Evolutionary conservation across 306 rosid species (phyloP).

Genomic region (Pachyrhizus erosus): DNA sequence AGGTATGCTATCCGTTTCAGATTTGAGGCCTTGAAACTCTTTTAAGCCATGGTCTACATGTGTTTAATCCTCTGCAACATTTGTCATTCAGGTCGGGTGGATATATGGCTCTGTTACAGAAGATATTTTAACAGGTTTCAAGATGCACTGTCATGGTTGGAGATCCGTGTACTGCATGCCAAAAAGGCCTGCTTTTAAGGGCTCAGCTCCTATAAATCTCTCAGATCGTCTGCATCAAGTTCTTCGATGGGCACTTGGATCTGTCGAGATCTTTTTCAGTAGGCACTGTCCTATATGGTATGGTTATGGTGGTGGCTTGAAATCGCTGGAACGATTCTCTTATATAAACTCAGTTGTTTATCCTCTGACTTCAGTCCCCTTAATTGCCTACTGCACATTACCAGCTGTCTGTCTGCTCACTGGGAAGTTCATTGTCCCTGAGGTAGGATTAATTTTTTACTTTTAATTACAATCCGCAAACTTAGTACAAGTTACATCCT

Average conservation of each 20-base stretch:
- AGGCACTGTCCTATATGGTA: constrained; percentile 95
- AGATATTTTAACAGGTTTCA: constrained; percentile 91
- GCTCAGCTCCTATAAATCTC: constrained; percentile 93
- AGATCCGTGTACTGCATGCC: constrained; percentile 95
- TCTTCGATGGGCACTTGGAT: constrained; percentile 95
- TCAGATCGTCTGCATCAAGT: constrained; percentile 93
- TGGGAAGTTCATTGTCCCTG: constrained; percentile 87
- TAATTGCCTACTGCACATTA: constrained; percentile 77
- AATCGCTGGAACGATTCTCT: constrained; percentile 84
- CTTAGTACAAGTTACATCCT: neutral
- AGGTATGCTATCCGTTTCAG: constrained; percentile 52
- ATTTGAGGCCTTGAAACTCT: constrained; percentile 23
- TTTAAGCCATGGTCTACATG: neutral
- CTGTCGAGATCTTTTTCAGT: constrained; percentile 86
- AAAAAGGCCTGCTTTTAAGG: constrained; percentile 88
- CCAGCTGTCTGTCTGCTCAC: constrained; percentile 95
- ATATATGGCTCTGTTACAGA: constrained; percentile 95
- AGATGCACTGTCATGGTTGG: constrained; percentile 99
- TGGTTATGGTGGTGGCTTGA: constrained; percentile 93
- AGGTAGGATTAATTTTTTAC: constrained; percentile 54
- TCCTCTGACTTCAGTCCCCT: constrained; percentile 91
- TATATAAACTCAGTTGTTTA: constrained; percentile 91
- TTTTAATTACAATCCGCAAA: neutral
- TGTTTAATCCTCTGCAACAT: neutral
- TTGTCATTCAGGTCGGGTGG: constrained; percentile 82